Conservation (phyloP, 164 flowering plant species). For the Brasenia schreberi region DNA sequence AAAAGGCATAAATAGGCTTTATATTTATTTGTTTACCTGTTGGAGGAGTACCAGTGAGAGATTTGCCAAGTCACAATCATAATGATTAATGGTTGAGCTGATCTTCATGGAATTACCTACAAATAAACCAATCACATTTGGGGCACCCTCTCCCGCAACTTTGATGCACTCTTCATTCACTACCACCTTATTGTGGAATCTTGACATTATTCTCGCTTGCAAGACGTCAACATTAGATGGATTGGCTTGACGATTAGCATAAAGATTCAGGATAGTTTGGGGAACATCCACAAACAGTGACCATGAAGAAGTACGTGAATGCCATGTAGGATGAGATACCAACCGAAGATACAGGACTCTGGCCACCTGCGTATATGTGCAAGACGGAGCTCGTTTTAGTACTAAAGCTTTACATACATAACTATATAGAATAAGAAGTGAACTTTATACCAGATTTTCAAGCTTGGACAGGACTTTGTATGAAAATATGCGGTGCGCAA, state of each 20-base stretch:
- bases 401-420: too few species aligned
- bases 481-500: conserved; percentile 84
- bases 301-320: conserved; percentile 92
- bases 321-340: conserved; percentile 83
- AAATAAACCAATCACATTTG: conserved; percentile 69
- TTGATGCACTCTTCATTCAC: conserved; percentile 71
- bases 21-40: conserved; percentile 90
- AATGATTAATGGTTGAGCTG: conserved; percentile 35
- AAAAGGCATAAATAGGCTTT: neutral
- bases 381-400: neutral
- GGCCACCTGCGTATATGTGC: conserved; percentile 25
- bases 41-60: conserved; percentile 69
- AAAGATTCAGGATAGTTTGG: conserved; percentile 30
- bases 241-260: conserved; percentile 21
- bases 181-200: conserved; percentile 66
- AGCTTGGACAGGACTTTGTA: conserved; percentile 59
- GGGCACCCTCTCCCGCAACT: conserved; percentile 85
- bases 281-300: conserved; percentile 67
- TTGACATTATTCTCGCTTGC: conserved; percentile 29
- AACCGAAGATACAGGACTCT: conserved; percentile 62
- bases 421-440: neutral
- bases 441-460: conserved; percentile 62
- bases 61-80: conserved; percentile 66
- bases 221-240: conserved; percentile 15
- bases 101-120: conserved; percentile 38